Conservation (phyloP, 139 green algal genomes). For the Dunaliella sp. region DNA sequence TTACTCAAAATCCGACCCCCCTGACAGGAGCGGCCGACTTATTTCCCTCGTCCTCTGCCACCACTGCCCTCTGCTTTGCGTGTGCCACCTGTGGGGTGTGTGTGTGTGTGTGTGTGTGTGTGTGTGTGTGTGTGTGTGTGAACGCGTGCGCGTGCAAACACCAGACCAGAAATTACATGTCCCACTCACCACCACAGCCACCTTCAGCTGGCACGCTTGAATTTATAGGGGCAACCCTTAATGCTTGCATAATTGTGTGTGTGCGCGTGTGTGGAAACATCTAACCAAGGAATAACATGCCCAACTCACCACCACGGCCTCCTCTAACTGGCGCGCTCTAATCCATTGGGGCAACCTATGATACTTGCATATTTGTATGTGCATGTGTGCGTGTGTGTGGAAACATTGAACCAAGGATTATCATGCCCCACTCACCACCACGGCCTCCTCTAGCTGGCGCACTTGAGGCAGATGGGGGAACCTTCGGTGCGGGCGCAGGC, state of each 20-base stretch:
- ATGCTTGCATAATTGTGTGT: neutral
- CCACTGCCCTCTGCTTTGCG: neutral
- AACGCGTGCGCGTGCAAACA: neutral
- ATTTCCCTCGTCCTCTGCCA: neutral
- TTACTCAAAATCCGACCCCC: too few relatives aligned
- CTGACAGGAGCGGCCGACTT: neutral
- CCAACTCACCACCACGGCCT: too few relatives aligned
- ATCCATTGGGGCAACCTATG: neutral
- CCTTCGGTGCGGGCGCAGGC: neutral
- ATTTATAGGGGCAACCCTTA: too few relatives aligned
- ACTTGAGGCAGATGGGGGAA: neutral
- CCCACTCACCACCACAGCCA: too few relatives aligned
- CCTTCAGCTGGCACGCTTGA: too few relatives aligned
- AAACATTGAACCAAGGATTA: neutral
- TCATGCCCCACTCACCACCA: neutral
- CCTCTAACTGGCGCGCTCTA: neutral
- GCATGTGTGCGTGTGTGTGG: neutral
- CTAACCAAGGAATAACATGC: neutral
- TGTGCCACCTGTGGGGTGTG: neutral
- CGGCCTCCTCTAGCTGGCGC: neutral
- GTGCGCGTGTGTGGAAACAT: neutral
- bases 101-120: neutral
- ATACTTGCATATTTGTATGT: neutral
- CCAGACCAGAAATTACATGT: too few relatives aligned
- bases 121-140: neutral